These are phyloP conservation scores for Pseudopediastrum boryanum DNA, from an alignment of 139 green algal genomes.

Conservation along the genomic window DNA sequence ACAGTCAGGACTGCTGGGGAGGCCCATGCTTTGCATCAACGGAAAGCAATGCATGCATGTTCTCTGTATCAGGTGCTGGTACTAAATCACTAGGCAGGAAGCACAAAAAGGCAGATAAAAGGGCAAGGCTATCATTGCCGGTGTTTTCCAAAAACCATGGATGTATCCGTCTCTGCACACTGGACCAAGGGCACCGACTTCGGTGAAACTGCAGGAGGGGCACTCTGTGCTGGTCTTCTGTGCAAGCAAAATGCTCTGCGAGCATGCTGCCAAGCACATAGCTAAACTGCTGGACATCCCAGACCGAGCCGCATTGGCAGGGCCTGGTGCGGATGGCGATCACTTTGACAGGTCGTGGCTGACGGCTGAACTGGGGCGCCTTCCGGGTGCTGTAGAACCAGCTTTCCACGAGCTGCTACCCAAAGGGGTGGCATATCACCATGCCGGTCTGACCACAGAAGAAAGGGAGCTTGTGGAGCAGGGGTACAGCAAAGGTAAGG, in stretches of 20 bases:
- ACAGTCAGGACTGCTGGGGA: too few species aligned
- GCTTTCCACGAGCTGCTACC: constrained; percentile 41
- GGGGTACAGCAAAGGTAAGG: constrained; percentile 56
- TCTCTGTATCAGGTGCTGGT: too few species aligned
- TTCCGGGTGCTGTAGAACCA: background rate
- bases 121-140: too few species aligned
- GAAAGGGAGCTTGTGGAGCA: constrained; percentile 74
- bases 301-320: background rate
- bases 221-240: constrained; percentile 93
- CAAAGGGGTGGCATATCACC: constrained; percentile 84
- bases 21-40: too few species aligned
- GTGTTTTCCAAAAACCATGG: too few species aligned
- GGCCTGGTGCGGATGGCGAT: background rate
- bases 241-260: constrained; percentile 64
- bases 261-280: constrained; percentile 23
- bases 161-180: too few species aligned
- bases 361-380: background rate
- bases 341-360: background rate
- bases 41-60: too few species aligned
- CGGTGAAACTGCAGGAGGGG: constrained; percentile 49
- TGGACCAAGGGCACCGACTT: too few species aligned
- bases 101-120: too few species aligned
- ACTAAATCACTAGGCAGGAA: too few species aligned
- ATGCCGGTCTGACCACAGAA: constrained; percentile 37
- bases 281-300: constrained; percentile 4